Evolutionary conservation across 106 monocot genomes (phyloP), one percentile per base, ranked within the genome.

Genomic region (Hemerocallis citrina): DNA sequence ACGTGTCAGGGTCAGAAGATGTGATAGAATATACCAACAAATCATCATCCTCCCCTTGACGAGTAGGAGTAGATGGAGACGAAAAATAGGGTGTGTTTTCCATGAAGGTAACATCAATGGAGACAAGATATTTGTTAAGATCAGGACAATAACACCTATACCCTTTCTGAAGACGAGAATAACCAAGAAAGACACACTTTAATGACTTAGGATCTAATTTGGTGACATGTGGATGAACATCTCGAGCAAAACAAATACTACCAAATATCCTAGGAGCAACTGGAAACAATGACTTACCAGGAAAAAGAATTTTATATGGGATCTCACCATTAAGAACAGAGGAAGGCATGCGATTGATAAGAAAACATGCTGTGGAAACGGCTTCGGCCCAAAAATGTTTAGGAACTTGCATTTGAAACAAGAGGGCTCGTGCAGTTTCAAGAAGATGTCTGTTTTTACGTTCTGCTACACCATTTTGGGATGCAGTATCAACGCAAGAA

Each of bases 131-230:
- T 11, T 6, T 11, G 37, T 5, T 11, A 38, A 38, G 11, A 11
- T 38, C 37, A 38, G 37, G 37, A 38, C 7, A 38, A 11, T 38
- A 38, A 38, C 37, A 38, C 37, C 37, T 11, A 38, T 38, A 38
- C 5, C 37, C 37, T 11, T 38, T 38, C 37, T 38, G 37, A 38
- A 38, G 37, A 11, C 37, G 11, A 38, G 37, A 38, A 38, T 38
- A 38, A 11, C 37, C 37, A 6, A 38, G 5, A 11, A 38, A 11
- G 11, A 38, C 37, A 38, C 6, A 49, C 56, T 56, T 56, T 11
- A 56, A 32, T 9, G 31, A 56, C 31, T 31, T 56, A 0, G 7
- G 56, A 56, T 56, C 56, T 32, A 56, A 32, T 56, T 56, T 56
- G 17, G 13, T 32, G 6, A 31, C 31, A 7, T 33, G 56, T 2